Conservation (phyloP, 2,329 filamentous ascomycete species). For the Paracamarosporium sp. region DNA sequence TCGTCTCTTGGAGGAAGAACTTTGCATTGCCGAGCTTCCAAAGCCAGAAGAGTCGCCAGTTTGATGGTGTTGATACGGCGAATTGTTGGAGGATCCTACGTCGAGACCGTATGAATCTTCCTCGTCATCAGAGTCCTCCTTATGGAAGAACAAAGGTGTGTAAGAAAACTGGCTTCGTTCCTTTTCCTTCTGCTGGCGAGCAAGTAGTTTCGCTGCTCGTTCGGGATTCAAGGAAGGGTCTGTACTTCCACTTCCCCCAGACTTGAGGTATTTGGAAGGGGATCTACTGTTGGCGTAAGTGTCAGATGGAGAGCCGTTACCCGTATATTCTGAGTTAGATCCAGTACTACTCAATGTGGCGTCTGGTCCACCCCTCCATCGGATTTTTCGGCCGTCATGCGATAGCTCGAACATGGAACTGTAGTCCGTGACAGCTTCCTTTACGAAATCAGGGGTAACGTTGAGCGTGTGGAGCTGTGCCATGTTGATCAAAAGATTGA, state of each 20-base stretch:
- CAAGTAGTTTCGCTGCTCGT: constrained; percentile 22
- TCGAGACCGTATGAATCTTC: constrained; percentile 44
- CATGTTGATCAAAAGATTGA: constrained; percentile 81
- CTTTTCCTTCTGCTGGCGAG: constrained; percentile 25
- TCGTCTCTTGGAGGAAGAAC: constrained; percentile 57
- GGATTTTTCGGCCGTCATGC: constrained; percentile 76
- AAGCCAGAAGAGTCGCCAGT: constrained; percentile 50
- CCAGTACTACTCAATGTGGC: constrained; percentile 72
- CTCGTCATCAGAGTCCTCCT: constrained; percentile 50
- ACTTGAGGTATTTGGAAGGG: constrained; percentile 35
- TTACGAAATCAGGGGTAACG: constrained; percentile 79
- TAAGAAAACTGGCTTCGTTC: constrained; percentile 50
- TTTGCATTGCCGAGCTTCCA: constrained; percentile 55
- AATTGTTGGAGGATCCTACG: constrained; percentile 34
- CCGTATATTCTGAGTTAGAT: constrained; percentile 49
- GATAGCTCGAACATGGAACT: constrained; percentile 81
- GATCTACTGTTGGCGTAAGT: constrained; percentile 17
- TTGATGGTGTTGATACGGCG: constrained; percentile 33
- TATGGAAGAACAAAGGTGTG: constrained; percentile 57
- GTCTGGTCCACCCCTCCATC: constrained; percentile 75
- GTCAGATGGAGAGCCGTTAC: constrained; percentile 60
- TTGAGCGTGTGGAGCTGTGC: constrained; percentile 87
- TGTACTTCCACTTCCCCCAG: constrained; percentile 27
- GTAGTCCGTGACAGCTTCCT: constrained; percentile 71
- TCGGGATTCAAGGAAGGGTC: constrained; percentile 25